Percentiles rank a stretch among this genome's conserved stretches.
These are phyloP conservation scores for Lojkania enalia DNA, from an alignment of 2,329 filamentous ascomycete genomes.

Conservation along the genomic window DNA sequence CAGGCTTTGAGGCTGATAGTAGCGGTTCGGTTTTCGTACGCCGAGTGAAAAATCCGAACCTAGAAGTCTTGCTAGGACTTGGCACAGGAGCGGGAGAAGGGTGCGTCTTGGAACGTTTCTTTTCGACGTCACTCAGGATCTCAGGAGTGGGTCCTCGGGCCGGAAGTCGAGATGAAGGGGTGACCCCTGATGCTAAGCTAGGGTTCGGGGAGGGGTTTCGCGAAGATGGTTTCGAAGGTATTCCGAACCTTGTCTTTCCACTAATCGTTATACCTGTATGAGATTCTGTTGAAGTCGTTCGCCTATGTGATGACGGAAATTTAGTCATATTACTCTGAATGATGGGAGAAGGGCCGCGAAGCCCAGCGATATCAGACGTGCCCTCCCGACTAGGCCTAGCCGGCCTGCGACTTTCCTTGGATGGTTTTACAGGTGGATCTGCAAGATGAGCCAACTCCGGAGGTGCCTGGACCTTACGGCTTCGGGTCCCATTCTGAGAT, in stretches of 20 bases:
- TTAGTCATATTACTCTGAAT: slow-evolving; percentile 60
- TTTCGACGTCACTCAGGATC: slow-evolving; percentile 40
- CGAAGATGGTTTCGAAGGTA: slow-evolving; percentile 37
- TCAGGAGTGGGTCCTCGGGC: slow-evolving; percentile 46
- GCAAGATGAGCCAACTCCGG: slow-evolving; percentile 59
- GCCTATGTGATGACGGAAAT: slow-evolving; percentile 54
- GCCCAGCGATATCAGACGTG: slow-evolving; percentile 48
- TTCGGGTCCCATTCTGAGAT: not conserved
- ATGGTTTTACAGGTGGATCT: slow-evolving; percentile 59
- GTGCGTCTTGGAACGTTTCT: slow-evolving; percentile 41
- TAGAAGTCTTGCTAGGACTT: slow-evolving; percentile 61
- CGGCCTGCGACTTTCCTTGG: slow-evolving; percentile 51
- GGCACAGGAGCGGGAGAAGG: slow-evolving; percentile 51
- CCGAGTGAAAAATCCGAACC: slow-evolving; percentile 78
- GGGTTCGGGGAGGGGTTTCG: slow-evolving; percentile 46
- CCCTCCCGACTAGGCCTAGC: slow-evolving; percentile 52
- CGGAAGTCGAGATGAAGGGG: slow-evolving; percentile 26
- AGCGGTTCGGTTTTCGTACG: slow-evolving; percentile 67
- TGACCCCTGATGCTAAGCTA: slow-evolving; percentile 28
- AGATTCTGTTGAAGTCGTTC: slow-evolving; percentile 54
- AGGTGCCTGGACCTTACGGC: slow-evolving; percentile 32
- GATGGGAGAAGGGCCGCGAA: slow-evolving; percentile 55
- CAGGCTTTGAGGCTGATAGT: slow-evolving; percentile 58
- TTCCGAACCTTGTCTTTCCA: slow-evolving; percentile 27
- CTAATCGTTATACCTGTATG: slow-evolving; percentile 25